Percentiles rank a stretch among this genome's conserved stretches.
phyloP scores from a whole-genome alignment of 331 rosid species.

The Saraca asoca region DNA sequence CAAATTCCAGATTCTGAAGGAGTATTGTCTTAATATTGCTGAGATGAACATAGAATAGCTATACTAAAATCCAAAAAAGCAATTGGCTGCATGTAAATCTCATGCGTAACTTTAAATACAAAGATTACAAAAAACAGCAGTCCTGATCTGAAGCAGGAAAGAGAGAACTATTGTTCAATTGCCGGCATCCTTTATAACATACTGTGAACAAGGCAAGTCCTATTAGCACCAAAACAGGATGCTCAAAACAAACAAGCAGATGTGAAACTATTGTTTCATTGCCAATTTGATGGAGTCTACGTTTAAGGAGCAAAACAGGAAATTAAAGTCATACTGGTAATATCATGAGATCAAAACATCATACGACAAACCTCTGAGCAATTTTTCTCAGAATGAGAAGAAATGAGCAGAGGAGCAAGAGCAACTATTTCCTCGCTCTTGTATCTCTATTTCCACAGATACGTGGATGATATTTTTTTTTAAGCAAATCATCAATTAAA shows the following conservation, averaged over 20 bases:
- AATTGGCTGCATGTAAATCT: background rate
- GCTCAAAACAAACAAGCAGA: conserved; percentile 12
- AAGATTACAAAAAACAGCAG: background rate
- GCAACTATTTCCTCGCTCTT: background rate
- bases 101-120: conserved; percentile 12
- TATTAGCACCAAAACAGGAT: conserved; percentile 3
- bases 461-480: conserved; percentile 5
- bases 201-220: background rate
- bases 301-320: background rate
- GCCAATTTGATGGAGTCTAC: conserved; percentile 7
- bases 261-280: background rate
- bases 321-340: background rate
- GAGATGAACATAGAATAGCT: background rate
- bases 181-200: conserved; percentile 1
- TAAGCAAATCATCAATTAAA: background rate
- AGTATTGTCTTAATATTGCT: conserved; percentile 4
- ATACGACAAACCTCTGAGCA: background rate
- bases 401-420: background rate
- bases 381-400: background rate
- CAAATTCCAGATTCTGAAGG: conserved; percentile 3
- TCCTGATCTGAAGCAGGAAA: background rate
- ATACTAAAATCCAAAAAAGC: too few species aligned
- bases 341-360: background rate
- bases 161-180: background rate
- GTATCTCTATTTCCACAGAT: background rate